Conservation (phyloP, 1,139 yeast genomes). For the Pichia sp. region DNA sequence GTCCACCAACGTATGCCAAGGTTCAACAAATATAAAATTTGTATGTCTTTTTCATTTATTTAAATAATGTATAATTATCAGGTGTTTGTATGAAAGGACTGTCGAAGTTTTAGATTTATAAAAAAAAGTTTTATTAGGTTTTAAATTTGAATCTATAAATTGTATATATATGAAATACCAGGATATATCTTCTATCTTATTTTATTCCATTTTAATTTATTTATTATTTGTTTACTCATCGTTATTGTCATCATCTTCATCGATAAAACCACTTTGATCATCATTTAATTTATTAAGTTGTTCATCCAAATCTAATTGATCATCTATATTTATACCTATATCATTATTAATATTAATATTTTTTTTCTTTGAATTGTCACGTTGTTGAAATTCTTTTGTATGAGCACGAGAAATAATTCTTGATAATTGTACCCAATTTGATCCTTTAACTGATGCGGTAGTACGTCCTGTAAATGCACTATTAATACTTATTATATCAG, state of each 20-base stretch:
- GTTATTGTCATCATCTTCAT: background rate
- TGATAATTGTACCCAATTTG: constrained; percentile 36
- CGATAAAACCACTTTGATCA: constrained; percentile 8
- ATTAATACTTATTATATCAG: constrained; percentile 11
- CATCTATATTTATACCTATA: background rate
- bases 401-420: constrained; percentile 72
- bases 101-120: too few species aligned
- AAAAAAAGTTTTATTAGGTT: too few species aligned
- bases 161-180: too few species aligned
- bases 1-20: constrained; percentile 97
- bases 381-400: constrained; percentile 78
- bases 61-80: too few species aligned
- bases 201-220: too few species aligned
- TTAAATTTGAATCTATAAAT: too few species aligned
- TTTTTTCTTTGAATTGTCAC: background rate
- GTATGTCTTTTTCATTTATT: too few species aligned
- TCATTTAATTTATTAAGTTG: constrained; percentile 5
- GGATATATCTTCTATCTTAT: too few species aligned
- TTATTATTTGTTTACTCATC: background rate
- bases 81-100: too few species aligned
- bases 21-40: constrained; percentile 58
- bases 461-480: constrained; percentile 10
- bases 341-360: background rate
- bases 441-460: background rate
- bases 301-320: constrained; percentile 6